Base-by-base conservation (phyloP, 2,329 filamentous ascomycete species). In the Aschersonia sp. region DNA sequence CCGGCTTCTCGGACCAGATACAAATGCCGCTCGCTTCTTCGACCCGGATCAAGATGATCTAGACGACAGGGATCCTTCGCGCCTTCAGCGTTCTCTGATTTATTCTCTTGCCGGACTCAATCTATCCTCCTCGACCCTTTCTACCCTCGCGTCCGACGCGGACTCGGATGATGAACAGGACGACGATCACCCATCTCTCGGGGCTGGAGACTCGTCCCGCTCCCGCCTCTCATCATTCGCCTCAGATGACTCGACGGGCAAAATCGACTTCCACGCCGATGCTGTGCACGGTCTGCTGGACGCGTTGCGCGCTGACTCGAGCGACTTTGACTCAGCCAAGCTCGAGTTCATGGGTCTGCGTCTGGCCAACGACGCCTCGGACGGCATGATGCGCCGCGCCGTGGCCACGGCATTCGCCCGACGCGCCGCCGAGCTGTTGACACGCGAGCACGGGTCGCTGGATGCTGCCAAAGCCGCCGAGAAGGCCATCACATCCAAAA, bases 321-420 rank as follows among this genome's bases (percentile, higher is more conserved):
- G 80, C 9, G 86, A 94, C 60, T 92, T 94, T 53, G 89, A 95
- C 58, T 73, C 72, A 2, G 77, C 79, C 45, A 87, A 90, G 61
- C 77, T 97, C 35, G 92, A 98, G 62, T 84, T 98, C 52, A 94
- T 89, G 70, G 86, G 87, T 44, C 73, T 97, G n/a, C 83, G 90
- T 9, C 86, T 98, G 63, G 84, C 83, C 47, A 87, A 85, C 57
- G 87, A 97, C 58, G 92, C 92, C 2, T 89, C 87, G 1, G 90
- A 95, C 58, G 76, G 83, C 53, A 84, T 92, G 63, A 86, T 97
- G 58, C 85, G 90, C 43, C 82, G 83, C 35, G 88, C 92, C 12
- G 82, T 97, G 30, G 87, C 87, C 2, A 79, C 83, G 2, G 85
- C 89, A 1, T 90, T 97, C 60, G 84, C 87, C 57, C 87, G 85